Evolutionary conservation across 2,329 filamentous ascomycete species (phyloP), one percentile per base, ranked within the genome.

Genomic region (Trichoderma sp.): DNA sequence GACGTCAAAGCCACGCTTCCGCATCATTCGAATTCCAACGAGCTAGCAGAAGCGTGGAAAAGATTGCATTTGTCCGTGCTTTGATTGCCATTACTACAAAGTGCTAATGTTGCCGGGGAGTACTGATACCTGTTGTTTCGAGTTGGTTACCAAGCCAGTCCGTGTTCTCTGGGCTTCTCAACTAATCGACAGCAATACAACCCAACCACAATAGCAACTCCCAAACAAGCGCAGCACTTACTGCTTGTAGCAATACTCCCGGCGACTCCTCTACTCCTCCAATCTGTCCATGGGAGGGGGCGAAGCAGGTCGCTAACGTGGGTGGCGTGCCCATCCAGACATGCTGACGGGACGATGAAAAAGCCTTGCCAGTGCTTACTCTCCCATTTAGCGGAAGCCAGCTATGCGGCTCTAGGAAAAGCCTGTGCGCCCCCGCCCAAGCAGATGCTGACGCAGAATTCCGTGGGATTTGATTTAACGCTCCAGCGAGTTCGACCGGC

Each of bases 361-460:
- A 34, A 32, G 37, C 63, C 35, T 53, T 8, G n/a, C 52, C 63
- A 65, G 63, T 65, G 63, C 63, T 65, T 65, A 65, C 63, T 54
- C 12, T 54, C 22, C n/a, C 52, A 13, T 32, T 42, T 65, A 56
- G 50, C 39, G 19, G 19, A 27, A 35, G 25, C 63, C 35, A 35
- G 50, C 61, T 15, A 64, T 64, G 61, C 50, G 61, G 61, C 50
- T 64, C 61, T 64, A 56, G 61, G 61, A 64, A 65, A 65, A 45
- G 63, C 63, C 35, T 48, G 48, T 52, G 58, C 29, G 19, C 48
- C 59, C 29, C 22, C 59, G 45, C 59, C 61, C 61, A 64, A 56
- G 50, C 48, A 54, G 37, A 4, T 64, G 60, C 60, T 64, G 60
- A 64, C 42, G 10, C 42, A 29, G 7, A 4, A 29, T 29, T 29